These are phyloP conservation scores for Aureobasidium sp. DNA, from an alignment of 2,329 filamentous ascomycete genomes.

Conservation along the genomic window DNA sequence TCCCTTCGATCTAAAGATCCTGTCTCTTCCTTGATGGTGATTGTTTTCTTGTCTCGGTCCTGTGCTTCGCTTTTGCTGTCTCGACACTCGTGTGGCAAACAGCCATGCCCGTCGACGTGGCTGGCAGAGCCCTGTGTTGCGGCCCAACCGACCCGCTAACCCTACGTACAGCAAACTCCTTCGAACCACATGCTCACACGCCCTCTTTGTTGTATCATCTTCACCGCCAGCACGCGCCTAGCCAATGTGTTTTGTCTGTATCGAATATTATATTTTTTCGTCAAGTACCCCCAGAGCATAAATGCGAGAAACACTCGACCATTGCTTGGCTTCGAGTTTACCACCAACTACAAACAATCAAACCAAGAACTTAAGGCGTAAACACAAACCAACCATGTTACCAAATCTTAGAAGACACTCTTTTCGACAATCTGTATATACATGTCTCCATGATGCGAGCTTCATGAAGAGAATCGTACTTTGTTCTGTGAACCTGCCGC, in stretches of 20 bases:
- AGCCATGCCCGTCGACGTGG: slow-evolving; percentile 3
- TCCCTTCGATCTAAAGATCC: neutral
- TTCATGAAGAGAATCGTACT: too few species aligned
- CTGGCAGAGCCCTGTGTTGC: neutral
- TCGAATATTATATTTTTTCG: neutral
- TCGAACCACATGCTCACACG: slow-evolving; percentile 1
- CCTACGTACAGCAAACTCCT: neutral
- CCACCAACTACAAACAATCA: too few species aligned
- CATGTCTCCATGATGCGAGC: neutral
- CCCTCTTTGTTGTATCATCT: neutral
- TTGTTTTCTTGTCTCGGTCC: neutral
- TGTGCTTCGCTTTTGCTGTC: neutral
- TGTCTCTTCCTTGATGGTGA: neutral
- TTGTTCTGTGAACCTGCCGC: too few species aligned
- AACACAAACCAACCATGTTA: too few species aligned
- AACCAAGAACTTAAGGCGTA: too few species aligned
- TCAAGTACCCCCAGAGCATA: neutral
- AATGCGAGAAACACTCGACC: too few species aligned
- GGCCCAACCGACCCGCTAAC: slow-evolving; percentile 11
- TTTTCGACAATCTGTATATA: neutral
- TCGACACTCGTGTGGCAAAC: neutral
- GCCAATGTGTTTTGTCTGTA: neutral
- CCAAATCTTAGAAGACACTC: too few species aligned
- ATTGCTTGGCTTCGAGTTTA: too few species aligned
- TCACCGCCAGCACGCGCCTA: neutral